A percentile compares a stretch with the other conserved stretches of the same genome.
These are phyloP conservation scores for Lentinula sp. DNA, from an alignment of 768 basidiomycete genomes.

Conservation along the genomic window DNA sequence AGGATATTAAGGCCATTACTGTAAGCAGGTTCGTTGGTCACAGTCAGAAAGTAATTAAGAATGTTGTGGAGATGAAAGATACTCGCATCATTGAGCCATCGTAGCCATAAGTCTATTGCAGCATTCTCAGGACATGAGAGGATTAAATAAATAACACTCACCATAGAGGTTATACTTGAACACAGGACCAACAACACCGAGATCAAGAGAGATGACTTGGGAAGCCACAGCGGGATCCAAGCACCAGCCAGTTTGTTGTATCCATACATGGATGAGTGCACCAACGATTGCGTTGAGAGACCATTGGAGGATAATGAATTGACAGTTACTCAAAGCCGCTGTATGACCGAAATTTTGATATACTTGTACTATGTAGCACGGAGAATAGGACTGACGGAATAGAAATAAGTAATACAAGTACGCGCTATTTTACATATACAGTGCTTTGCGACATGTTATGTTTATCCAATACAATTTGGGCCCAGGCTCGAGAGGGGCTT, in stretches of 20 bases:
- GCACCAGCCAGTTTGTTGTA: slow-evolving; percentile 2
- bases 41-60: not conserved
- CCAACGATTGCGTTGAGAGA: not conserved
- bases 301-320: too few species aligned
- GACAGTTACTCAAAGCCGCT: too few species aligned
- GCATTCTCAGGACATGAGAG: too few species aligned
- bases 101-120: slow-evolving; percentile 1
- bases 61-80: too few species aligned
- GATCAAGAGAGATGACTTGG: not conserved
- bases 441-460: too few species aligned
- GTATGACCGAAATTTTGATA: too few species aligned
- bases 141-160: not conserved
- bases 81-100: slow-evolving; percentile 6
- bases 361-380: too few species aligned
- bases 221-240: slow-evolving; percentile 5
- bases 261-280: not conserved
- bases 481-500: too few species aligned
- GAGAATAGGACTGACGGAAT: too few species aligned
- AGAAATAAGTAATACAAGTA: too few species aligned
- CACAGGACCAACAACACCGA: slow-evolving; percentile 5
- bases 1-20: slow-evolving; percentile 18
- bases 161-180: slow-evolving; percentile 3
- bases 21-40: not conserved
- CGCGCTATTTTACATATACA: too few species aligned
- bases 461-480: too few species aligned